Evolutionary conservation across 495 filamentous ascomycete species (phyloP).

Genomic region (Astrothelium subdiscretum): DNA sequence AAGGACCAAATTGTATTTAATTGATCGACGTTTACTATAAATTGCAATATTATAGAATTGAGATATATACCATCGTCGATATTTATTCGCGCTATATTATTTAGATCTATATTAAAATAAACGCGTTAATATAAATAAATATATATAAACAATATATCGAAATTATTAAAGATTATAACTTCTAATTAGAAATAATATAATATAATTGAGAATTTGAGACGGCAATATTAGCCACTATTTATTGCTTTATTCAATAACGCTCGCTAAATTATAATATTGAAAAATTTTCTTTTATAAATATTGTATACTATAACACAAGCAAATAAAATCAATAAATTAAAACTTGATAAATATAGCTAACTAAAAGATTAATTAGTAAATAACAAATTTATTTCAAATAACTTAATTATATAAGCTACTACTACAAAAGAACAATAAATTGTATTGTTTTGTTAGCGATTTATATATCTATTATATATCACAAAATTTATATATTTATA

Average conservation of each 20-base stretch:
- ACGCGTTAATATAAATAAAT: background rate
- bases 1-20: background rate
- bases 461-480: background rate
- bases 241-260: background rate
- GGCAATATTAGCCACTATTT: background rate
- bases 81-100: background rate
- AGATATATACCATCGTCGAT: background rate
- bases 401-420: no score
- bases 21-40: background rate
- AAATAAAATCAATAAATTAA: background rate
- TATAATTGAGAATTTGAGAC: background rate
- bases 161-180: background rate
- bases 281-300: background rate
- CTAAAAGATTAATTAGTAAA: background rate
- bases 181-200: background rate
- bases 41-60: background rate
- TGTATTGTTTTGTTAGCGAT: background rate
- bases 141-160: background rate
- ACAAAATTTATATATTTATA: background rate
- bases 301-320: background rate
- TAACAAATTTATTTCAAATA: background rate
- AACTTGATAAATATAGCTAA: background rate
- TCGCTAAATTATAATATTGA: no score
- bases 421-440: no score
- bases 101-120: background rate